Base-by-base conservation (phyloP, 768 basidiomycete species). In the Pisolithus microcarpus region DNA sequence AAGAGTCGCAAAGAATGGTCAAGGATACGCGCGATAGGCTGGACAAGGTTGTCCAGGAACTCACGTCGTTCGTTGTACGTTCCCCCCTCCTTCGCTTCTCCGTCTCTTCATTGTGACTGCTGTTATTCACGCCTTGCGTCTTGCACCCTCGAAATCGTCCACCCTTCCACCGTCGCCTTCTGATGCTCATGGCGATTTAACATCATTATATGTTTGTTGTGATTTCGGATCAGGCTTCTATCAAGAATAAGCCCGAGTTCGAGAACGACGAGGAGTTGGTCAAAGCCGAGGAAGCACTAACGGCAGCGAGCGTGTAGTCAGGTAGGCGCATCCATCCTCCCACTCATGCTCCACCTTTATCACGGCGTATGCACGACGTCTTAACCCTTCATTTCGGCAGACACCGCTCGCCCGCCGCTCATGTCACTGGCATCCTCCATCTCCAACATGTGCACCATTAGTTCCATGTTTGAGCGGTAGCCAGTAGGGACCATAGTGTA, bases 1-100 rank as follows among this genome's bases (percentile, higher is more conserved):
- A 87, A 51, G 91, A 94, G 72, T 83, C 84, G 39, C 70, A 79
- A 54, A 89, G 81, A 74, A 90, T 94, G 90, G 77, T 91, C 52
- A 68, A 69, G 46, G 87, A 91, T 62, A 76, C 83, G 19, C 69
- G 72, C 50, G 74, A 65, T 49, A 77, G 85, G 43, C 70, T 90
- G n/a, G 78, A 73, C 43, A 78, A 74, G 60, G 82, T 80, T 30
- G 72, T 73, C 28, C 80, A 71, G 50, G 86, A 87, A 50, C 73
- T 93, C 52, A 71, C 75, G 56, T 76, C 78, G 52, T 67, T 90
- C 43, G 65, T 90, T 48, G 91, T 93, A 64, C 55, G 87, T 80
- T 18, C 34, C 45, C 34, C 45, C 11, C 30, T 26, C 26, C 50
- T 57, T 55, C 56, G 56, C 53, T 51, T 38, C 47, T 36, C 3